Evolutionary conservation across 2,329 filamentous ascomycete species (phyloP), one percentile per base, ranked within the genome.

Genomic region (Cordyceps javanica): DNA sequence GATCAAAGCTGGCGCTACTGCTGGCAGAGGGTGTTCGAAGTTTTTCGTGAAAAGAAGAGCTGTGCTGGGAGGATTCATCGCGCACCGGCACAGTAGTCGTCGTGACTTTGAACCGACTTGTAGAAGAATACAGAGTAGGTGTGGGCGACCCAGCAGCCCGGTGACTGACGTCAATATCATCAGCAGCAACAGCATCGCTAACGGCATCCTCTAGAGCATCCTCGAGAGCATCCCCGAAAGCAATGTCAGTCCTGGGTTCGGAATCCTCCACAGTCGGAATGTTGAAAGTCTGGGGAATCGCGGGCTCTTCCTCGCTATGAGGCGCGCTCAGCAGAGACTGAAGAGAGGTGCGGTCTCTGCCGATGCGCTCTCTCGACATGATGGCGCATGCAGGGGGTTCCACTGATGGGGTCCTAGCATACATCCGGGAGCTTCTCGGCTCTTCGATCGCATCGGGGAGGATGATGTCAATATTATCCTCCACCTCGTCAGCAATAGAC

Each of bases 301-400:
- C 64, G 36, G 67, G 59, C 60, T 70, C 66, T 46, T 69, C 68
- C 44, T 70, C 68, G 1, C 71, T 71, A 53, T 78, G 75, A 0
- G 82, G 81, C 0, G 79, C 82, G 60, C 85, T 79, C 59, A 87
- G 78, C 6, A 87, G 78, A 3, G 83, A 87, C 16, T 83, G 73
- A 4, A 87, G 75, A 2, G 83, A 87, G 6, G 78, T 79, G 44
- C 82, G 80, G 63, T 78, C 74, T 60, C 82, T 76, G 5, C 73
- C 71, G 13, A 80, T 66, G n/a, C 83, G 66, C 38, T 83, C 83
- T 65, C 80, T 81, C 19, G 80, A 71, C 14, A 81, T 67, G 21
- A 83, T 66, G 41, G 83, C 83, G 65, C 80, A 81, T n/a, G 80
- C 70, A 2, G 84, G 83, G 21, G 82, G 83, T 14, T 87, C 83